Evolutionary conservation across 225 moss, liverwort and hornwort species (phyloP).

Genomic region (Neckera pumila): DNA sequence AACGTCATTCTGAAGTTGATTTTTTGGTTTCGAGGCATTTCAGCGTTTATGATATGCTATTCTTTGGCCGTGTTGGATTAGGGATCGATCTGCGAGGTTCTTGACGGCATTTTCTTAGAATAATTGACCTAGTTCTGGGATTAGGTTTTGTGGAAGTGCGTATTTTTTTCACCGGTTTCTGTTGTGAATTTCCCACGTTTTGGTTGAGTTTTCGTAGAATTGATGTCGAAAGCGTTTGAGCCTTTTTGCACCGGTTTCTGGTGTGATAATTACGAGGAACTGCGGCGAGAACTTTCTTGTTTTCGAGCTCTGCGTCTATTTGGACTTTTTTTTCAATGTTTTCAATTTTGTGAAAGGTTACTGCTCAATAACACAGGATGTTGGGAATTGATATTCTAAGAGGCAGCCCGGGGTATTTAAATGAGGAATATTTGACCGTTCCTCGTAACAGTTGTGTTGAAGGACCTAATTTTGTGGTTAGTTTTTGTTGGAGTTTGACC

Average conservation of each 20-base stretch:
- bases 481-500: background rate
- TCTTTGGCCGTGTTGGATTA: background rate
- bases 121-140: background rate
- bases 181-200: background rate
- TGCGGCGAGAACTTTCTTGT: background rate
- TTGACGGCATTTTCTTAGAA: background rate
- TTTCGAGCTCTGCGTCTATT: background rate
- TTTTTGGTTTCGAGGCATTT: background rate
- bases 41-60: background rate
- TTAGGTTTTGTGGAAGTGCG: background rate
- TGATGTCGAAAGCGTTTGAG: background rate
- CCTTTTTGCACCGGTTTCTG: background rate
- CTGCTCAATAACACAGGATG: background rate
- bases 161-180: background rate
- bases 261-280: background rate
- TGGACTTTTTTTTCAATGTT: background rate
- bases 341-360: background rate
- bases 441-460: background rate
- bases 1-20: background rate
- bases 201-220: background rate
- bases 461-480: background rate
- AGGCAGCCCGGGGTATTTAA: background rate
- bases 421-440: background rate
- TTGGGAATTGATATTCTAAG: background rate
- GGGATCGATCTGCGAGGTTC: background rate